phyloP scores from a whole-genome alignment of 306 rosid species.

The Cajanus cajan region DNA sequence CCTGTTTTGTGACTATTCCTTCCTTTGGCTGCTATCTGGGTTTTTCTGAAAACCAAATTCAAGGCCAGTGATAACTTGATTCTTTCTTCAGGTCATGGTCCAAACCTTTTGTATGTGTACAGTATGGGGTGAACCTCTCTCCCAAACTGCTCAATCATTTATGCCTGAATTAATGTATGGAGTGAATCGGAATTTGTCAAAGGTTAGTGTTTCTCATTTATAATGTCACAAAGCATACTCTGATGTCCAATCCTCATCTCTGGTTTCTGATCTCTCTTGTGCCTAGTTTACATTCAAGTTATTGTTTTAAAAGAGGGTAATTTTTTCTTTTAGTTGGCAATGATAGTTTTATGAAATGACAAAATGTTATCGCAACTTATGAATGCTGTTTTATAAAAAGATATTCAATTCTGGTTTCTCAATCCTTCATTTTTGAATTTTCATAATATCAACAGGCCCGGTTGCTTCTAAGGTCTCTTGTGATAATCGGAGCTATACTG shows the following conservation, averaged over 20 bases:
- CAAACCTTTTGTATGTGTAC: constrained; percentile 78
- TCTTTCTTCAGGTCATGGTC: constrained; percentile 70
- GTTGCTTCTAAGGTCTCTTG: constrained; percentile 75
- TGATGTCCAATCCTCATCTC: constrained; percentile 8
- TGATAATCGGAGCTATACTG: constrained; percentile 62
- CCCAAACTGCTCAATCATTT: constrained; percentile 95
- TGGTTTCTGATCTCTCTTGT: constrained; percentile 1
- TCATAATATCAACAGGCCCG: constrained; percentile 58
- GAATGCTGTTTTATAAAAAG: background rate
- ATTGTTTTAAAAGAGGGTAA: background rate
- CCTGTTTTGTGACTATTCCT: constrained; percentile 19
- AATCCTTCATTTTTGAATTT: background rate
- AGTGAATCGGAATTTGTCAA: constrained; percentile 57
- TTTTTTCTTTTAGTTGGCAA: constrained; percentile 1
- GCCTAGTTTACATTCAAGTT: background rate
- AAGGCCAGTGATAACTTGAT: constrained; percentile 25
- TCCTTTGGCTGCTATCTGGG: background rate
- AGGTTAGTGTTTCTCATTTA: constrained; percentile 56
- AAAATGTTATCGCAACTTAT: constrained; percentile 4
- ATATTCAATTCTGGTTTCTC: constrained; percentile 4
- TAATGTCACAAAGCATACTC: background rate
- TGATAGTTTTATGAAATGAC: background rate
- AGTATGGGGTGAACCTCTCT: constrained; percentile 97
- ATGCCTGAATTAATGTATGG: constrained; percentile 84
- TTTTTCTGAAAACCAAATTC: background rate